Base-by-base conservation (phyloP, 1,284 basidiomycete genomes). In the Fistulinella staudtii region DNA sequence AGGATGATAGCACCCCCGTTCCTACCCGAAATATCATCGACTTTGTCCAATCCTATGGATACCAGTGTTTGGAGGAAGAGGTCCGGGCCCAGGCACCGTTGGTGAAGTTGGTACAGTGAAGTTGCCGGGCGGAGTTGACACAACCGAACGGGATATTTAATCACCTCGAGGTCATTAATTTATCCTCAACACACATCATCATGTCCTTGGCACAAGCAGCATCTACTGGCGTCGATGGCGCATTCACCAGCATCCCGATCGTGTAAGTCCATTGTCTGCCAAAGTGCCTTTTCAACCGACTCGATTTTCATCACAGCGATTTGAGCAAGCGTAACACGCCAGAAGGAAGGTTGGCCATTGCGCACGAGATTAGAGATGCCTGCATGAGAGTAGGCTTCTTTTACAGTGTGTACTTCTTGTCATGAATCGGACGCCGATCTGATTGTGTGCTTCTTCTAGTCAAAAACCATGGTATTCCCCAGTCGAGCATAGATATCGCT, bases 381-480 rank as follows among this genome's bases (percentile, higher is more conserved):
- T 66, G 64, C 23, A 64, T 66, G 40, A 50, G 42, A 27, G 64
- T 63, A 8, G 64, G 62, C 8, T 65, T 66, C 21, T 66, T 63
- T 41, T 66, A 65, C 38, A 25, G 64, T 66, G 27, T 36, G 58
- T n/a, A 3, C 18, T 28, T 14, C 1, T 39, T n/a, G 6, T 33
- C 38, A n/a, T 11, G 9, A 8, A 14, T 34, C 24, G 13, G 14
- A 13, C 13, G 21, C 6, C 6, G 8, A 23, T 24, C 13, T 5
- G 5, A 3, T 13, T 20, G 38, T 22, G 0, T 15, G 4, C 13
- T 9, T 15, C 28, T 30, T 2, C 18, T 22, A 63, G 88, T 93
- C 38, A 81, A 76, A 60, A 88, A 90, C 56, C 89, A 93, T 58
- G 76, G 78, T 2, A 82, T 93, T 36, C 65, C 82, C 3, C 72